Percentiles rank a stretch among this genome's conserved stretches.
Conservation (phyloP, 176 grass and related monocot species). For the Oryza brachyantha region DNA sequence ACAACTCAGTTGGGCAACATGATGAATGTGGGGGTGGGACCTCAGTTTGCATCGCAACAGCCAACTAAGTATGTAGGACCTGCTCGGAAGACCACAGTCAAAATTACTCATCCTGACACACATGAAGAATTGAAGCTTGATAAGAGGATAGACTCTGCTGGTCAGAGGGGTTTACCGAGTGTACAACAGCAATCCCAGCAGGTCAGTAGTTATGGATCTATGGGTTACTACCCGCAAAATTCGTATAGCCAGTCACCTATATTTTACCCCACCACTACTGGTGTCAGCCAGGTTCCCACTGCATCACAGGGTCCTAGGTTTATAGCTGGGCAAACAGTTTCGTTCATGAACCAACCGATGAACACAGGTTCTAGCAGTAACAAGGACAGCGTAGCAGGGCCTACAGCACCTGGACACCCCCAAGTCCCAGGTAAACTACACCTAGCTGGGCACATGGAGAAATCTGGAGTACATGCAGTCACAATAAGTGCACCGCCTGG, state of each 20-base stretch:
- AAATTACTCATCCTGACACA: constrained; percentile 92
- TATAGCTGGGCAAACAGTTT: constrained; percentile 41
- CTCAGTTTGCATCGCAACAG: constrained; percentile 68
- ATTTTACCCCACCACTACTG: constrained; percentile 42
- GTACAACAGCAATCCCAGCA: constrained; percentile 57
- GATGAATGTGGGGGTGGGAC: constrained; percentile 33
- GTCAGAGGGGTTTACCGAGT: constrained; percentile 50
- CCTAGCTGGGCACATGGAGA: constrained; percentile 31
- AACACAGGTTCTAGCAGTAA: constrained; percentile 23
- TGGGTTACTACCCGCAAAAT: constrained; percentile 45
- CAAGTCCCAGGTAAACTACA: constrained; percentile 37
- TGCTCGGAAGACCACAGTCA: constrained; percentile 57
- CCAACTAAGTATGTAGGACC: constrained; percentile 44
- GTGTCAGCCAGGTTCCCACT: constrained; percentile 56
- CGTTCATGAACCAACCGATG: constrained; percentile 47
- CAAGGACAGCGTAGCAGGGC: constrained; percentile 25
- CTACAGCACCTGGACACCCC: constrained; percentile 19
- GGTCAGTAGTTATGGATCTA: constrained; percentile 32
- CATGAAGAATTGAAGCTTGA: constrained; percentile 86
- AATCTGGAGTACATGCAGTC: constrained; percentile 29
- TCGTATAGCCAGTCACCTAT: constrained; percentile 52
- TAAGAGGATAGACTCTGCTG: constrained; percentile 52
- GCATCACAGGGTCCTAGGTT: constrained; percentile 57
- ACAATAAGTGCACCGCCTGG: constrained; percentile 46
- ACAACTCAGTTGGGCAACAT: constrained; percentile 59